Evolutionary conservation across 2,329 filamentous ascomycete species (phyloP).

Genomic region (Neofusicoccum cordaticola): DNA sequence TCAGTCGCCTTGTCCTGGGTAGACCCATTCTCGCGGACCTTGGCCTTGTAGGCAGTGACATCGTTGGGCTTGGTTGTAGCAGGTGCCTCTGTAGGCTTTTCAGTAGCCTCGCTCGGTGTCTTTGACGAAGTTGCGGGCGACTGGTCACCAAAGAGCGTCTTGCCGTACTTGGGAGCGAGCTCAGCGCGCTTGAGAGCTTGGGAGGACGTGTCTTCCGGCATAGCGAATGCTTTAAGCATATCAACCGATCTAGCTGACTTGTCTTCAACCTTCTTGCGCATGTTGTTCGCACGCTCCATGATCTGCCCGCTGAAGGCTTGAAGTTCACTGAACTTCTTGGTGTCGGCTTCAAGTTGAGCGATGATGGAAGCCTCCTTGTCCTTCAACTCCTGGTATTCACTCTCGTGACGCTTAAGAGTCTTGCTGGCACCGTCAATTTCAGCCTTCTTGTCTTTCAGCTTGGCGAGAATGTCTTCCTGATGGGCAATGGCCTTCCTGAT

Average conservation of each 20-base stretch:
- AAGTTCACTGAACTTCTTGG: background rate
- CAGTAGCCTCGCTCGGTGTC: background rate
- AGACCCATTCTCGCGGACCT: background rate
- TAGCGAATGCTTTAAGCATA: background rate
- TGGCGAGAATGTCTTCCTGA: background rate
- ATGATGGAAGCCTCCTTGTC: background rate
- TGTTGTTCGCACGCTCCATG: background rate
- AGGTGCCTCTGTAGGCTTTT: background rate
- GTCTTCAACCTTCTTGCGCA: slow-evolving; percentile 1
- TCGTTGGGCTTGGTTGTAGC: background rate
- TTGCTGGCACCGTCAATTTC: background rate
- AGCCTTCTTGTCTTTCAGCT: background rate
- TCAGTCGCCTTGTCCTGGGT: background rate
- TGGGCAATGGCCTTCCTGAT: background rate
- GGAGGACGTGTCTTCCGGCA: background rate
- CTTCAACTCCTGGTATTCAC: background rate
- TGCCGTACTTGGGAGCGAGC: background rate
- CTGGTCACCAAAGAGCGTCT: background rate
- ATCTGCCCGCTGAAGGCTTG: background rate
- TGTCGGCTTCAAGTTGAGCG: background rate
- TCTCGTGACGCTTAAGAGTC: background rate
- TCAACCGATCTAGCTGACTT: background rate
- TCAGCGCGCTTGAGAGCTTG: background rate
- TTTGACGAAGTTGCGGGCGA: background rate
- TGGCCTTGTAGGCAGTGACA: background rate